A percentile compares a stretch with the other conserved stretches of the same genome.
These are phyloP conservation scores for Avena insularis DNA, from an alignment of 176 grass and related monocot species.

Conservation along the genomic window DNA sequence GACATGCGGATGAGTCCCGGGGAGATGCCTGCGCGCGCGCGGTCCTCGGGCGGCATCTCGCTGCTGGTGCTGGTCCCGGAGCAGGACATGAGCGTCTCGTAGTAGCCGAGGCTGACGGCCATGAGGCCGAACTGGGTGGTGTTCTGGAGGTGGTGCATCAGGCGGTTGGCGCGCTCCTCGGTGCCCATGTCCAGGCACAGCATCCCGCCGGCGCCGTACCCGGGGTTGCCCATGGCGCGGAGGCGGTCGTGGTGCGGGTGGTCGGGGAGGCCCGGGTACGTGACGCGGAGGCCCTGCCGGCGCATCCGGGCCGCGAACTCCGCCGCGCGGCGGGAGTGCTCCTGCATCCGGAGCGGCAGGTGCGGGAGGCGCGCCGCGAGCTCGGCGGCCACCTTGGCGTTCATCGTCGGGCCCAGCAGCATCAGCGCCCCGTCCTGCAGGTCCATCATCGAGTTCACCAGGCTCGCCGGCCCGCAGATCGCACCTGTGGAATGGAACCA, in stretches of 20 bases:
- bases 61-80: constrained; percentile 95
- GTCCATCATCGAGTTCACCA: constrained; percentile 97
- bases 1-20: constrained; percentile 90
- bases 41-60: constrained; percentile 84
- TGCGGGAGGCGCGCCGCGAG: constrained; percentile 84
- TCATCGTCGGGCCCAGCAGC: constrained; percentile 94
- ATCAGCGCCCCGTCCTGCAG: constrained; percentile 84
- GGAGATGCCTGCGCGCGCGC: constrained; percentile 66
- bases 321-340: constrained; percentile 80
- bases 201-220: constrained; percentile 88
- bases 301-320: constrained; percentile 77
- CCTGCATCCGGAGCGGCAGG: constrained; percentile 90
- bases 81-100: constrained; percentile 99
- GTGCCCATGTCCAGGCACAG: constrained; percentile 94
- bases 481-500: constrained; percentile 54
- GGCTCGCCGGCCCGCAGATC: constrained; percentile 83
- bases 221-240: constrained; percentile 55
- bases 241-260: constrained; percentile 86
- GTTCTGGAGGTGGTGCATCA: constrained; percentile 99
- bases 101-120: constrained; percentile 95
- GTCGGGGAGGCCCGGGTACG: constrained; percentile 79
- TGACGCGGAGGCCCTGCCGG: constrained; percentile 64
- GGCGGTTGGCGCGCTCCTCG: constrained; percentile 87
- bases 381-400: constrained; percentile 97
- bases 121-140: constrained; percentile 95